These are phyloP conservation scores for Sugiyamaella neomexicana DNA, from an alignment of 1,139 yeast species.

Conservation along the genomic window DNA sequence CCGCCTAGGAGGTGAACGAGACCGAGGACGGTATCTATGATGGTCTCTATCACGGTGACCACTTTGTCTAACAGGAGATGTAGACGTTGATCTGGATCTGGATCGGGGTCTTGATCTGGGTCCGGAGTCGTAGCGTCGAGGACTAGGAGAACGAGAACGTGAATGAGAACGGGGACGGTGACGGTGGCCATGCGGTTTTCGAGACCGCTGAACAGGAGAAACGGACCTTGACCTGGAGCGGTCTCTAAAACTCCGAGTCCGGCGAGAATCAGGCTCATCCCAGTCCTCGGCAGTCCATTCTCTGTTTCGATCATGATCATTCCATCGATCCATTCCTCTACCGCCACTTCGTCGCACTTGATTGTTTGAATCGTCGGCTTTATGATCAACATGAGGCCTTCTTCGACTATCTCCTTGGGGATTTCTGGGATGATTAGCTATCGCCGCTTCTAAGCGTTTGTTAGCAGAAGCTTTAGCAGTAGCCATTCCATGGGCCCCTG, in stretches of 20 bases:
- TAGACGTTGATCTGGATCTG: constrained; percentile 2
- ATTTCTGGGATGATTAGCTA: neutral
- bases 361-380: neutral
- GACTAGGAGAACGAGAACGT: neutral
- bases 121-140: neutral
- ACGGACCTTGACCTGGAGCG: neutral
- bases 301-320: neutral
- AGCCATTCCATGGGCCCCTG: constrained; percentile 27
- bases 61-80: neutral
- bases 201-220: neutral
- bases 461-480: constrained; percentile 27
- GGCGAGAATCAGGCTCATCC: neutral
- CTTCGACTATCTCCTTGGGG: neutral
- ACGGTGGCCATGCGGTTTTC: neutral
- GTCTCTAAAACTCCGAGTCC: neutral
- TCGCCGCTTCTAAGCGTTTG: constrained; percentile 25
- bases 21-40: neutral
- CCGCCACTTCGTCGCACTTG: neutral
- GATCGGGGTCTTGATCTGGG: constrained; percentile 3
- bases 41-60: neutral
- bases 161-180: neutral
- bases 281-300: constrained; percentile 2
- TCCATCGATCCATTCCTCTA: neutral
- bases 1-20: neutral
- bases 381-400: neutral